Percentiles rank a stretch among this genome's conserved stretches.
Conservation (phyloP, 192 early-diverging fungal genomes). For the Cetraspora pellucida region DNA sequence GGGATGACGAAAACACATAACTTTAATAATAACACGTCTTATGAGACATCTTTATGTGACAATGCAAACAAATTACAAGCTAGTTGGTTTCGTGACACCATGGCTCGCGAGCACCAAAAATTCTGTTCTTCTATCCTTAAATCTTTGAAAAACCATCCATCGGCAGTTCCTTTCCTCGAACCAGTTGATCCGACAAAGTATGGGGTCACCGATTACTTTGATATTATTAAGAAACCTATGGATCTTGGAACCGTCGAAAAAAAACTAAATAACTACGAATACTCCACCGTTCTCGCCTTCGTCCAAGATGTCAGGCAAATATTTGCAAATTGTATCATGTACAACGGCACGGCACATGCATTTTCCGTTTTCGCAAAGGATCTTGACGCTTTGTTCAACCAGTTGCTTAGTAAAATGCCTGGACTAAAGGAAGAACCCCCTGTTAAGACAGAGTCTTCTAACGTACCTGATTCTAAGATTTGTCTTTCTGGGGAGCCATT, state of each 20-base stretch:
- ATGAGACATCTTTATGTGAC: not conserved
- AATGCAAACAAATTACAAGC: not conserved
- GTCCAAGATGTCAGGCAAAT: slow-evolving; percentile 71
- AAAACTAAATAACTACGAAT: slow-evolving; percentile 68
- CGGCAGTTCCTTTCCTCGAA: slow-evolving; percentile 80
- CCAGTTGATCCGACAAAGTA: slow-evolving; percentile 78
- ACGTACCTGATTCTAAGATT: slow-evolving; percentile 8
- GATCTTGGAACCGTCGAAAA: slow-evolving; percentile 77
- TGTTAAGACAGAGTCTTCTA: not conserved
- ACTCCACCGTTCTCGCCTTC: slow-evolving; percentile 68
- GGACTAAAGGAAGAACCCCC: slow-evolving; percentile 43
- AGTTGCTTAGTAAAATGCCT: slow-evolving; percentile 73
- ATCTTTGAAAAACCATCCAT: slow-evolving; percentile 76
- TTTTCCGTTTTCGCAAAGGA: slow-evolving; percentile 71
- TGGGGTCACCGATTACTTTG: slow-evolving; percentile 78
- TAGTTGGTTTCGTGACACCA: slow-evolving; percentile 44
- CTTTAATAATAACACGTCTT: too few species aligned
- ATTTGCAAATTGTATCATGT: slow-evolving; percentile 81
- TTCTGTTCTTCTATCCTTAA: slow-evolving; percentile 76
- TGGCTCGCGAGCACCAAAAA: slow-evolving; percentile 84
- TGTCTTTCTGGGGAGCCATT: not conserved
- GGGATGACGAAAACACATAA: too few species aligned
- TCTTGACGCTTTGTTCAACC: slow-evolving; percentile 71
- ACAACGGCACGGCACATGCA: slow-evolving; percentile 75
- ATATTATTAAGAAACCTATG: slow-evolving; percentile 76